These are phyloP conservation scores for Hansenula anomala DNA, from an alignment of 1,139 yeast genomes.

Conservation along the genomic window DNA sequence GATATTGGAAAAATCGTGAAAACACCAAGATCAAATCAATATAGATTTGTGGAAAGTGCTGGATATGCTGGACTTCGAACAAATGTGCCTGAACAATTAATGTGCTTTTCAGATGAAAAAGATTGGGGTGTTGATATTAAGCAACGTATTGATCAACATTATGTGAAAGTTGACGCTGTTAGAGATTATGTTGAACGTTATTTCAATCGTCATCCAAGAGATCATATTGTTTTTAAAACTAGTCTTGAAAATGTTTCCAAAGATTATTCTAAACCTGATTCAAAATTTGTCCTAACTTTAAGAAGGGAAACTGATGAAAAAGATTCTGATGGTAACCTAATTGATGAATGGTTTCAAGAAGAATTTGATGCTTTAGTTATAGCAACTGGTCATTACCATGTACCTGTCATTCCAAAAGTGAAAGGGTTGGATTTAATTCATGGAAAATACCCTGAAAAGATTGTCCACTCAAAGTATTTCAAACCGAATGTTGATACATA, in stretches of 20 bases:
- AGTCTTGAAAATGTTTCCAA: constrained; percentile 31
- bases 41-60: constrained; percentile 30
- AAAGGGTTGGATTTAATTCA: constrained; percentile 36
- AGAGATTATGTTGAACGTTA: constrained; percentile 31
- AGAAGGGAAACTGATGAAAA: constrained; percentile 14
- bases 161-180: constrained; percentile 18
- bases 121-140: constrained; percentile 24
- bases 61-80: constrained; percentile 32
- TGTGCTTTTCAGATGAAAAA: constrained; percentile 35
- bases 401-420: constrained; percentile 40
- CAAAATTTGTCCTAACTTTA: constrained; percentile 28
- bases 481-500: constrained; percentile 22
- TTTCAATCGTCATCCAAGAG: constrained; percentile 23
- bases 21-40: constrained; percentile 12
- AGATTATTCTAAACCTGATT: constrained; percentile 13
- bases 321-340: constrained; percentile 17
- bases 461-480: constrained; percentile 34
- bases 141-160: constrained; percentile 15
- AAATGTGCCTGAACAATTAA: constrained; percentile 34
- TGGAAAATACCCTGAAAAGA: constrained; percentile 22
- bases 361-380: constrained; percentile 44
- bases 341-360: constrained; percentile 33
- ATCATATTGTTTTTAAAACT: constrained; percentile 24
- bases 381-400: constrained; percentile 50
- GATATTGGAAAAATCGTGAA: constrained; percentile 12